phyloP scores from a whole-genome alignment of 345 rosid genomes.

The Mercurialis annua region DNA sequence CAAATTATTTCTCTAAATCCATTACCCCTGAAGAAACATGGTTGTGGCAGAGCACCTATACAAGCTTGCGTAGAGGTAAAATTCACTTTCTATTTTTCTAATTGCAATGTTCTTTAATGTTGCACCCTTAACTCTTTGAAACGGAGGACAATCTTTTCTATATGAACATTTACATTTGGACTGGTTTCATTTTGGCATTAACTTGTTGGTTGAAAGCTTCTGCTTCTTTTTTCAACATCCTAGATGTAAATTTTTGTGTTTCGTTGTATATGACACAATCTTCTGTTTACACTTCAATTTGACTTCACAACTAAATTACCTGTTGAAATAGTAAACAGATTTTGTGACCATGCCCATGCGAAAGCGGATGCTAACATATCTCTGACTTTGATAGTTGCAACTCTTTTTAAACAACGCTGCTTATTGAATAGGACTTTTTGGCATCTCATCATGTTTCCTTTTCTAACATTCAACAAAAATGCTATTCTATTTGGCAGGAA shows the following conservation, averaged over 20 bases:
- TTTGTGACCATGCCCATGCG: background rate
- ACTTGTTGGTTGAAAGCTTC: background rate
- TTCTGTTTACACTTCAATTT: background rate
- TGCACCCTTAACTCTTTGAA: background rate
- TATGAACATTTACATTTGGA: background rate
- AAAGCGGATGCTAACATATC: background rate
- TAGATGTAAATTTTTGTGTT: background rate
- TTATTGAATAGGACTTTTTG: background rate
- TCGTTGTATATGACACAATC: background rate
- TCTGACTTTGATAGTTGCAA: background rate
- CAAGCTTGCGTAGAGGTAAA: slow-evolving; percentile 92
- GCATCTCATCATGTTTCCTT: background rate
- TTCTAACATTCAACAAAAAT: background rate
- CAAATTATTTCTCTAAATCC: slow-evolving; percentile 93
- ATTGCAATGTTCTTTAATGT: background rate
- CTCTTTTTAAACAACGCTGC: background rate
- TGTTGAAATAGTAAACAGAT: background rate
- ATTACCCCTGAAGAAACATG: slow-evolving; percentile 91
- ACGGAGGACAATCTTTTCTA: background rate
- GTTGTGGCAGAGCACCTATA: slow-evolving; percentile 93
- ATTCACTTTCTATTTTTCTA: slow-evolving; percentile 14
- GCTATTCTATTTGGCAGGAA: slow-evolving; percentile 50
- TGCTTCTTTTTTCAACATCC: background rate
- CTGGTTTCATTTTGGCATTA: background rate
- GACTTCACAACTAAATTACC: background rate